phyloP scores from a whole-genome alignment of 805 yeast species.

The Yueomyces sp. region DNA sequence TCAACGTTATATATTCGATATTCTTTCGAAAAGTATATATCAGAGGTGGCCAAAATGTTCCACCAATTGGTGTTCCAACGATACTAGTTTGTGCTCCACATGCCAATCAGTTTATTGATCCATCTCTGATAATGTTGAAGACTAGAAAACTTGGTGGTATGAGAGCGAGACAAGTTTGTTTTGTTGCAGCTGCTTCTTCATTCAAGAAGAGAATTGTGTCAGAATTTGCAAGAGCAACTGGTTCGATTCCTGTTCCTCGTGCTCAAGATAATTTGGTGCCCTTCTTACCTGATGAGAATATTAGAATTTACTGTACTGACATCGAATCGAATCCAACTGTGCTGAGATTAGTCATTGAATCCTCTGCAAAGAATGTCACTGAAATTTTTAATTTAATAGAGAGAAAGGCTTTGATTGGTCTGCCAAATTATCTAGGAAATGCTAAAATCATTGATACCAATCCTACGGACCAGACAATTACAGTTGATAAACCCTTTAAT shows the following conservation, averaged over 20 bases:
- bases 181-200: slow-evolving; percentile 73
- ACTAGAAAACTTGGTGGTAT: slow-evolving; percentile 32
- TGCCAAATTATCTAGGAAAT: slow-evolving; percentile 69
- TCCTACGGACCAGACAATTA: slow-evolving; percentile 55
- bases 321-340: slow-evolving; percentile 32
- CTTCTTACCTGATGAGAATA: slow-evolving; percentile 46
- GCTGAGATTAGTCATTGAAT: slow-evolving; percentile 22
- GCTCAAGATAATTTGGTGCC: slow-evolving; percentile 67
- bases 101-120: slow-evolving; percentile 80
- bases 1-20: slow-evolving; percentile 22
- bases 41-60: slow-evolving; percentile 37
- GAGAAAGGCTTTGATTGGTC: slow-evolving; percentile 50
- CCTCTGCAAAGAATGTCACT: slow-evolving; percentile 1
- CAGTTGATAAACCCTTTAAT: slow-evolving; percentile 52
- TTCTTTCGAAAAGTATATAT: slow-evolving; percentile 67
- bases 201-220: slow-evolving; percentile 57
- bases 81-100: slow-evolving; percentile 74
- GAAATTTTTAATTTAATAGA: slow-evolving; percentile 30
- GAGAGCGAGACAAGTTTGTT: slow-evolving; percentile 54
- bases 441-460: slow-evolving; percentile 52
- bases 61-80: slow-evolving; percentile 32
- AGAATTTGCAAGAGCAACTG: slow-evolving; percentile 53
- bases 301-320: slow-evolving; percentile 40
- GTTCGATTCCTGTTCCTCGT: slow-evolving; percentile 80
- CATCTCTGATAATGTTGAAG: slow-evolving; percentile 64